Evolutionary conservation across 148 eudicot species (phyloP).

Genomic region (Limonium bicolor): DNA sequence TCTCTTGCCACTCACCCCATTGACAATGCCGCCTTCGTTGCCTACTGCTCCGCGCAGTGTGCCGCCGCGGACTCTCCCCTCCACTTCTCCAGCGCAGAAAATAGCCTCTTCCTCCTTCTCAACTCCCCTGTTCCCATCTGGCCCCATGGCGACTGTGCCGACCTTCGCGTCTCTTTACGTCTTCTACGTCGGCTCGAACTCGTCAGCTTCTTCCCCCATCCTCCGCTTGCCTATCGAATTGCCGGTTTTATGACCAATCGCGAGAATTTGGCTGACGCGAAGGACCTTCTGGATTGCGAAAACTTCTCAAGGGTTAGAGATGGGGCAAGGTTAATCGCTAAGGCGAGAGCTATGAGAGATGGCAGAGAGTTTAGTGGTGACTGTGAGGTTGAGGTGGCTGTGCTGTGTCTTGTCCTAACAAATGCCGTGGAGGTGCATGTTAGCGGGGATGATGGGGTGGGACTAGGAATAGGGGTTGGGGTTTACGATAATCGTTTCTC

Average conservation of each 20-base stretch:
- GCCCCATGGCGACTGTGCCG: conserved; percentile 25
- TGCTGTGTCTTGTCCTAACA: conserved; percentile 37
- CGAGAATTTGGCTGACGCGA: background rate
- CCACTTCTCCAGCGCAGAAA: conserved; percentile 36
- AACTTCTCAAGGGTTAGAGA: conserved; percentile 14
- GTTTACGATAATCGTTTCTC: conserved; percentile 48
- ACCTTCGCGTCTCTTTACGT: conserved; percentile 60
- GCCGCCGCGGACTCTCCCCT: conserved; percentile 20
- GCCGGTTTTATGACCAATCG: conserved; percentile 31
- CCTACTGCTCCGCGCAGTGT: conserved; percentile 30
- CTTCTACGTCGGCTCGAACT: conserved; percentile 23
- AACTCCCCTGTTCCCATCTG: conserved; percentile 8
- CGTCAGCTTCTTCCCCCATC: background rate
- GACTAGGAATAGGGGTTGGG: conserved; percentile 59
- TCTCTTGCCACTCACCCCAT: conserved; percentile 5
- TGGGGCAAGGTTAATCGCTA: conserved; percentile 38
- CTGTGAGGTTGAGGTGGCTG: conserved; percentile 32
- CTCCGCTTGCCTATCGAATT: conserved; percentile 8
- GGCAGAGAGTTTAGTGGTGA: conserved; percentile 8
- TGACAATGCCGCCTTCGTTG: conserved; percentile 1
- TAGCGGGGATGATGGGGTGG: conserved; percentile 8
- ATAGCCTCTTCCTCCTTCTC: conserved; percentile 22
- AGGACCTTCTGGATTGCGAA: conserved; percentile 2
- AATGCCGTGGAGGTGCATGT: conserved; percentile 65
- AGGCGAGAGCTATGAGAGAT: conserved; percentile 28